These are phyloP conservation scores for Aspergillus ibericus DNA, from an alignment of 2,329 filamentous ascomycete species.

Conservation along the genomic window DNA sequence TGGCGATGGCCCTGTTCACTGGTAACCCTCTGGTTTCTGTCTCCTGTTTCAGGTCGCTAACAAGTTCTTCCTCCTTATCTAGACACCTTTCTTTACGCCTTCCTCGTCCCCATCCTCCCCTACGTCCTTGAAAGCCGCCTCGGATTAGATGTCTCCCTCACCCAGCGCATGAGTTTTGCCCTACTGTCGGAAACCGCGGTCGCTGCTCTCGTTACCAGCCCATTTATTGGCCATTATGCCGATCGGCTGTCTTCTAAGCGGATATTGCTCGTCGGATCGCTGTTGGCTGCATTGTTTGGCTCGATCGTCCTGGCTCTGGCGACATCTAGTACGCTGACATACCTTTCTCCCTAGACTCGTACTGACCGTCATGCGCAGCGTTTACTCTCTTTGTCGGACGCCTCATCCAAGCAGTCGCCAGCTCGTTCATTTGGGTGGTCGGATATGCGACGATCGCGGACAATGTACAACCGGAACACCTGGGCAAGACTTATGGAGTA, in stretches of 20 bases:
- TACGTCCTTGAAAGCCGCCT: conserved; percentile 30
- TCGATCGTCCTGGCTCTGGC: conserved; percentile 24
- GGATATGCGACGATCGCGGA: conserved; percentile 31
- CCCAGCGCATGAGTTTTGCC: conserved; percentile 26
- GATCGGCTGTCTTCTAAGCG: conserved; percentile 22
- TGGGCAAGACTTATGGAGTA: conserved; percentile 28
- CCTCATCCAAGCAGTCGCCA: conserved; percentile 28
- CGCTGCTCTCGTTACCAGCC: conserved; percentile 22
- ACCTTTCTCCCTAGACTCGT: not conserved
- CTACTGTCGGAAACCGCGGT: conserved; percentile 28
- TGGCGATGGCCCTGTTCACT: conserved; percentile 26
- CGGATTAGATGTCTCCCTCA: conserved; percentile 20
- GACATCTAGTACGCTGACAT: conserved; percentile 24
- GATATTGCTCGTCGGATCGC: conserved; percentile 20
- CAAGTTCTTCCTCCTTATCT: not conserved
- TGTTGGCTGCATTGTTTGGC: conserved; percentile 22
- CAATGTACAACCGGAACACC: conserved; percentile 24
- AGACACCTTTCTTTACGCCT: conserved; percentile 33
- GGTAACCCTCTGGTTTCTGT: conserved; percentile 8
- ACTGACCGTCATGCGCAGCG: not conserved
- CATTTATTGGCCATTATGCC: conserved; percentile 25
- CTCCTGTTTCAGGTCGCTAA: not conserved
- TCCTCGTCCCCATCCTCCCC: conserved; percentile 34
- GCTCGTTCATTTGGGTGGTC: conserved; percentile 29
- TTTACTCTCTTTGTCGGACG: conserved; percentile 26